Conservation (phyloP, 345 rosid species). For the Limnanthes douglasii region DNA sequence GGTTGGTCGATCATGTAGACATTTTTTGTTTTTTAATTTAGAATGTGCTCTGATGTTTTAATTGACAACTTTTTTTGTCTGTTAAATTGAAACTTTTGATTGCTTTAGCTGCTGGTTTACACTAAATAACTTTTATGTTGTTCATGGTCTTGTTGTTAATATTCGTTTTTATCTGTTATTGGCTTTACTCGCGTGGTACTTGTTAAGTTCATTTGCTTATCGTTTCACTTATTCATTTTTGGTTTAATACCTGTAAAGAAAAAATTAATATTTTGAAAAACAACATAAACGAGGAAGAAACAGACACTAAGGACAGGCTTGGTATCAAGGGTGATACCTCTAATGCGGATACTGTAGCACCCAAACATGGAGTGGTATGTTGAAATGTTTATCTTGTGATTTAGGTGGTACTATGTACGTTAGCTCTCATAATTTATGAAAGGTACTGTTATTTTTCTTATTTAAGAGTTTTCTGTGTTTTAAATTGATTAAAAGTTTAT, state of each 20-base stretch:
- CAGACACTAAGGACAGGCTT: conserved; percentile 71
- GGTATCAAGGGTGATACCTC: conserved; percentile 37
- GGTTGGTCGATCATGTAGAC: neutral
- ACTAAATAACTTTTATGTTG: too few species aligned
- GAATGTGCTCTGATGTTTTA: neutral
- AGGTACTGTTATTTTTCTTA: neutral
- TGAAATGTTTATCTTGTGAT: conserved; percentile 1
- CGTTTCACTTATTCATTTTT: too few species aligned
- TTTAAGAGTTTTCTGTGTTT: too few species aligned
- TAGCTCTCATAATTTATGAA: neutral
- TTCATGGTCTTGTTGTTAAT: too few species aligned
- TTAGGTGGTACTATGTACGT: neutral
- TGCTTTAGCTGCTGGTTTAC: too few species aligned
- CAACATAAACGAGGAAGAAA: conserved; percentile 56
- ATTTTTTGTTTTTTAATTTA: neutral
- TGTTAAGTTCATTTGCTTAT: too few species aligned
- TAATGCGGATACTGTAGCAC: conserved; percentile 71
- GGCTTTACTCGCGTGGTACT: too few species aligned
- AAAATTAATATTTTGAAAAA: conserved; percentile 67
- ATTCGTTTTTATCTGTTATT: too few species aligned
- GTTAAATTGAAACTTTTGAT: too few species aligned
- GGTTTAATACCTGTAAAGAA: conserved; percentile 68
- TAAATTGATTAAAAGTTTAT: too few species aligned
- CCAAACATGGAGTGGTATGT: conserved; percentile 94
- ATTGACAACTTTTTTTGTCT: too few species aligned